Conservation (phyloP, 2,329 filamentous ascomycete genomes). For the Fusarium sp. region DNA sequence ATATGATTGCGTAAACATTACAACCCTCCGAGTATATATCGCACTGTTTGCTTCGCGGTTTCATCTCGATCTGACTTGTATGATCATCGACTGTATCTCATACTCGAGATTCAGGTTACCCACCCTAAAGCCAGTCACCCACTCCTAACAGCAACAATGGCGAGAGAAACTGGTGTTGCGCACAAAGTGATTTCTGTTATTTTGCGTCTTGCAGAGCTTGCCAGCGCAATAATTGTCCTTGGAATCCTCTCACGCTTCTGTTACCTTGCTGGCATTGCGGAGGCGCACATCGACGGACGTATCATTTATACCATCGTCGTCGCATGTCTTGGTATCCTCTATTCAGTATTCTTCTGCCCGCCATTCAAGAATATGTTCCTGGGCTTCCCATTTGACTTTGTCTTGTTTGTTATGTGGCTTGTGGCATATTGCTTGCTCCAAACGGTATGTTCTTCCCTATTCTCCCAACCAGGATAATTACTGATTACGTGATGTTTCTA, state of each 20-base stretch:
- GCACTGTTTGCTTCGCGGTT: too few species aligned
- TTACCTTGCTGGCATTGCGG: background rate
- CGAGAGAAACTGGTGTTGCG: background rate
- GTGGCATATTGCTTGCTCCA: slow-evolving; percentile 13
- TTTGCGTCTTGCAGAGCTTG: background rate
- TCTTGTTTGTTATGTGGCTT: slow-evolving; percentile 13
- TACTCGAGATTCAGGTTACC: too few species aligned
- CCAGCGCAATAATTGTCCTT: background rate
- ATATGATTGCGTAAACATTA: too few species aligned
- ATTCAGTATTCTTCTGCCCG: background rate
- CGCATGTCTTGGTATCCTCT: background rate
- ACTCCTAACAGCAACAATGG: background rate
- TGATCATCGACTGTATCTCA: too few species aligned
- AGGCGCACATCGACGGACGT: background rate
- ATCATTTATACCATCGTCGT: slow-evolving; percentile 10
- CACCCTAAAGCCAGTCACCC: too few species aligned
- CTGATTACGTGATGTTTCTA: too few species aligned
- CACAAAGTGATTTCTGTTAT: slow-evolving; percentile 1
- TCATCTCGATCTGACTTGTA: too few species aligned
- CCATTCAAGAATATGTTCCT: background rate
- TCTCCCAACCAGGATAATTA: fast-evolving
- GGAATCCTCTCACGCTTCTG: background rate
- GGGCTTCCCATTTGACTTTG: slow-evolving; percentile 1
- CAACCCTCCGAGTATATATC: too few species aligned
- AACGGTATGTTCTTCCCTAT: background rate